These are phyloP conservation scores for Spinellus fusiger DNA, from an alignment of 192 early-diverging fungal species.

Conservation along the genomic window DNA sequence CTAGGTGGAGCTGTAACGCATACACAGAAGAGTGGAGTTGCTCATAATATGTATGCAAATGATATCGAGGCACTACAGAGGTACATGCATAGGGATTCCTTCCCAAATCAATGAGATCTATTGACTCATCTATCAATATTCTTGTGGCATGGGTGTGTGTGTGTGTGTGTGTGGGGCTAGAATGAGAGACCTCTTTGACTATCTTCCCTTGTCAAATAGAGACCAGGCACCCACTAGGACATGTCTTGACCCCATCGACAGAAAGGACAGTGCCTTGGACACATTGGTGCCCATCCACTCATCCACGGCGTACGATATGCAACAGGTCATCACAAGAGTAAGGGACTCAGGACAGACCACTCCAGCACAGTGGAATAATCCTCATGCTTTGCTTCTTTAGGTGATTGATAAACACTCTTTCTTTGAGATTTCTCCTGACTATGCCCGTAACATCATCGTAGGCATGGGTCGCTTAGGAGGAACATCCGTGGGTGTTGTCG, in stretches of 20 bases:
- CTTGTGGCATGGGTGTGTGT: not conserved
- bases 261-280: constrained; percentile 76
- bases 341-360: not conserved
- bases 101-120: no score
- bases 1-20: constrained; percentile 89
- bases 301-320: constrained; percentile 92
- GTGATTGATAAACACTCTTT: constrained; percentile 80
- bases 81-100: no score
- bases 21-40: constrained; percentile 88
- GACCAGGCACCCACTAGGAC: constrained; percentile 55
- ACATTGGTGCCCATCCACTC: constrained; percentile 87
- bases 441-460: constrained; percentile 88
- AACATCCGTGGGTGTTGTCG: constrained; percentile 81
- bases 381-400: constrained; percentile 25
- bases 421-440: constrained; percentile 90
- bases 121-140: constrained; percentile 9
- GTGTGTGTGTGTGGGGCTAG: no score
- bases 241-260: constrained; percentile 58
- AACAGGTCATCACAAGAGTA: constrained; percentile 63
- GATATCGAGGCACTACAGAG: constrained; percentile 84
- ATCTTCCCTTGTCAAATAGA: constrained; percentile 80
- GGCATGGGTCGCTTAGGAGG: constrained; percentile 86
- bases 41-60: constrained; percentile 89
- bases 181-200: constrained; percentile 82
- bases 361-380: not conserved